Percentiles rank a stretch among this genome's conserved stretches.
phyloP scores from a whole-genome alignment of 441 rosid genomes.

The Brassica hybrid region DNA sequence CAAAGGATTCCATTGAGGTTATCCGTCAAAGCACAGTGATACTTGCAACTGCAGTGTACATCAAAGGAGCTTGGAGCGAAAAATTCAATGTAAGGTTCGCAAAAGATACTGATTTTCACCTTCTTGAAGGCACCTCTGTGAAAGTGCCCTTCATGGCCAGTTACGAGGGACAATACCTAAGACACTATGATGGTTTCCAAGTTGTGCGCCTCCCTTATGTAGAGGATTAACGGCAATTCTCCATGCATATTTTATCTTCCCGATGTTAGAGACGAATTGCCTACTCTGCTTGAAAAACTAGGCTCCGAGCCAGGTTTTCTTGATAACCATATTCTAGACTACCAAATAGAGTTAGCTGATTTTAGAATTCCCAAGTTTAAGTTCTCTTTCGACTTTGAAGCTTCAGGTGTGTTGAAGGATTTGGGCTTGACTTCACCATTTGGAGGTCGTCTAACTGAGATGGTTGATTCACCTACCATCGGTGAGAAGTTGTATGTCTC shows the following conservation, averaged over 20 bases:
- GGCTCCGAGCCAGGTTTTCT: constrained; percentile 55
- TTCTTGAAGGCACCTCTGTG: constrained; percentile 56
- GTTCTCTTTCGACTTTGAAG: constrained; percentile 58
- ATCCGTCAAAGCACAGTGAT: constrained; percentile 49
- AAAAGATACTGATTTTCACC: constrained; percentile 65
- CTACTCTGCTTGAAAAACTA: constrained; percentile 53
- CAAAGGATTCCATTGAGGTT: constrained; percentile 36
- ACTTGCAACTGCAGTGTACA: constrained; percentile 73
- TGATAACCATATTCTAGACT: constrained; percentile 51
- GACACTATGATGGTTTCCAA: constrained; percentile 59
- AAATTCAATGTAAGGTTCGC: constrained; percentile 58
- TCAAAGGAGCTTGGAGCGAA: constrained; percentile 75
- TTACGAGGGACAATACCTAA: constrained; percentile 51
- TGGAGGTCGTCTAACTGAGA: neutral
- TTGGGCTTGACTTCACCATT: constrained; percentile 64
- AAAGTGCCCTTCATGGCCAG: constrained; percentile 73
- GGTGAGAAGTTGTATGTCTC: constrained; percentile 53
- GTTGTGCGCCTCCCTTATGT: constrained; percentile 75
- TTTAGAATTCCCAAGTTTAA: constrained; percentile 69
- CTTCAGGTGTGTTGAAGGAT: constrained; percentile 54
- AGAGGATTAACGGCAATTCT: constrained; percentile 58
- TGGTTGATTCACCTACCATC: constrained; percentile 47
- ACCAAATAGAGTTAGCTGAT: constrained; percentile 46
- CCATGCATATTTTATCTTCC: constrained; percentile 48
- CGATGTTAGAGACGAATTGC: constrained; percentile 59